These are phyloP conservation scores for Mortierella sp. DNA, from an alignment of 371 early-diverging fungal genomes.

Conservation along the genomic window DNA sequence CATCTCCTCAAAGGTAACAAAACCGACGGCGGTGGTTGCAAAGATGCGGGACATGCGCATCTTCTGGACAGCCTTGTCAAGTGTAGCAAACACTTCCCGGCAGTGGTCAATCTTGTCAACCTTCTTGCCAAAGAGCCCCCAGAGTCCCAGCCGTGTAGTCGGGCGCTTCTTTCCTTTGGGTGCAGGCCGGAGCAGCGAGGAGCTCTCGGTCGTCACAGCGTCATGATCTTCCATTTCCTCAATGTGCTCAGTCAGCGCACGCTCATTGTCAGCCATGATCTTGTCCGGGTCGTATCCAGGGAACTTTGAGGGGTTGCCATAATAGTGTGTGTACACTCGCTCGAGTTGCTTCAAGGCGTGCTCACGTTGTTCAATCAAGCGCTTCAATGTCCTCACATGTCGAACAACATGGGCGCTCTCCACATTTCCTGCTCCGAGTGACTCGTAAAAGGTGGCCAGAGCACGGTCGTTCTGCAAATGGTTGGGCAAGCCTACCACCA, in stretches of 20 bases:
- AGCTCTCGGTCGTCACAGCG: constrained; percentile 18
- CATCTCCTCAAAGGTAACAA: constrained; percentile 74
- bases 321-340: constrained; percentile 49
- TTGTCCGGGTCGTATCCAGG: constrained; percentile 54
- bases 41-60: constrained; percentile 44
- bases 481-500: constrained; percentile 73
- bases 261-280: constrained; percentile 39
- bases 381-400: constrained; percentile 62
- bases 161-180: constrained; percentile 32
- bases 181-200: constrained; percentile 31
- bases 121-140: constrained; percentile 59
- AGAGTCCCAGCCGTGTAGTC: constrained; percentile 51
- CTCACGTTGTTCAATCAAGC: constrained; percentile 56
- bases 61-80: constrained; percentile 61
- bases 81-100: constrained; percentile 51
- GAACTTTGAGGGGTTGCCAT: constrained; percentile 47
- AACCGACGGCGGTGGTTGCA: constrained; percentile 66
- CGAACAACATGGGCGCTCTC: constrained; percentile 72
- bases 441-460: constrained; percentile 72
- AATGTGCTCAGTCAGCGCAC: constrained; percentile 10
- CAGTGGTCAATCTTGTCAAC: constrained; percentile 58
- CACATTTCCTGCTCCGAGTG: constrained; percentile 68
- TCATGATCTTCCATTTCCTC: constrained; percentile 5
- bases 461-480: constrained; percentile 64
- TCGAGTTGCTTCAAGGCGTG: constrained; percentile 57